Base-by-base conservation (phyloP, 23 red algal genomes). In the Gracilaria vermiculophylla region DNA sequence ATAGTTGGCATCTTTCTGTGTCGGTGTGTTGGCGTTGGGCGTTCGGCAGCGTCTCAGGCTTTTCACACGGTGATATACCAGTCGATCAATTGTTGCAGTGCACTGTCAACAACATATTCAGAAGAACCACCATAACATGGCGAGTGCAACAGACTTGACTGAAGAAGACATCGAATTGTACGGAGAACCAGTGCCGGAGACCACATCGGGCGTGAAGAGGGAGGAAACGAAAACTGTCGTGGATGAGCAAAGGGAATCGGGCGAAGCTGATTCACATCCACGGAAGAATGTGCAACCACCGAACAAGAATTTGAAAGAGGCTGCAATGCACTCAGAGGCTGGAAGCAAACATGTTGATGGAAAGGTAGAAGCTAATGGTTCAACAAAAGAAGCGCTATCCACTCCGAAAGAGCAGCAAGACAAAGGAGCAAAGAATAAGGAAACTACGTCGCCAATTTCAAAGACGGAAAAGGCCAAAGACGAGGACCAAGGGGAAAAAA, bases 161-260 rank as follows among this genome's bases (percentile, higher is more conserved):
- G 76, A 54, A 57, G 76, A 79, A 55, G 76, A 79, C 34, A 5
- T 60, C 19, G 76, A 79, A 16, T 35, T 79, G 41, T 79, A 79
- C 28, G 76, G 76, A 54, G 76, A 79, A 21, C 34, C 76, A 20
- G 76, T 57, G 5, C 53, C 76, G 4, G 76, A 79, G 23, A 54
- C 34, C 31, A 47, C 76, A 11, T 52, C 49, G 4, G 57, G 6
- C 32, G 34, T 0, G n/a, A 55, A 35, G 7, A 79, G 5, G 49
- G 76, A 54, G 12, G 53, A 58, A 21, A 8, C 24, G 12, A 31
- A 36, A n/a, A 2, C 19, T 6, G 36, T 3, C 15, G 48, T 19
- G 1, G 76, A 35, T 57, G 76, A 79, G 28, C 19, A 76, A 76
- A 57, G 23, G 11, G 45, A 5, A 23, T 40, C 31, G 16, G 37